phyloP scores from a whole-genome alignment of 805 yeast genomes.

The Grigorovia jiainica region DNA sequence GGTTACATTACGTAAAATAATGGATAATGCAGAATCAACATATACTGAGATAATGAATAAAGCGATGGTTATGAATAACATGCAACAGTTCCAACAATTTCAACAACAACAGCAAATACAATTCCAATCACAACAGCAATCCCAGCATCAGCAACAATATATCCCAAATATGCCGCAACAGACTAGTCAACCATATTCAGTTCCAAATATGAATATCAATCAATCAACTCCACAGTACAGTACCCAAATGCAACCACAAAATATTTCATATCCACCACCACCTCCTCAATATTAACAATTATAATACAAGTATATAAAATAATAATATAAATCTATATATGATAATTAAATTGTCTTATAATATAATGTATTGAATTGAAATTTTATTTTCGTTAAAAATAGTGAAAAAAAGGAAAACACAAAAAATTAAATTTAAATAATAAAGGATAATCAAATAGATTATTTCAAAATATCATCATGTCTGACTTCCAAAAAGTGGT shows the following conservation, averaged over 20 bases:
- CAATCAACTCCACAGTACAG: not conserved
- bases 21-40: constrained; percentile 55
- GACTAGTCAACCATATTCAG: not conserved
- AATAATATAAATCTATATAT: not conserved
- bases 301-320: not conserved
- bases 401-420: not conserved
- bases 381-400: not conserved
- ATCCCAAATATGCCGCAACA: not conserved
- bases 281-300: constrained; percentile 1
- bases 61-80: constrained; percentile 20
- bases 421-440: not conserved
- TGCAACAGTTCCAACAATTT: constrained; percentile 35
- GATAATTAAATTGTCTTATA: not conserved
- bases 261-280: constrained; percentile 3
- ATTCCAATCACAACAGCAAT: constrained; percentile 4
- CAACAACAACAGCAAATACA: constrained; percentile 35
- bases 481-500: constrained; percentile 19
- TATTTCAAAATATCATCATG: not conserved
- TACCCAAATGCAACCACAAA: not conserved
- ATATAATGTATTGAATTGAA: not conserved
- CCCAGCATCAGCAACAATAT: not conserved
- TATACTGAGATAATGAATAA: constrained; percentile 65
- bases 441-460: not conserved
- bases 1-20: constrained; percentile 56
- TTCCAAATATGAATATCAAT: not conserved